These are phyloP conservation scores for Podila minutissima DNA, from an alignment of 192 early-diverging fungal genomes.

Conservation along the genomic window DNA sequence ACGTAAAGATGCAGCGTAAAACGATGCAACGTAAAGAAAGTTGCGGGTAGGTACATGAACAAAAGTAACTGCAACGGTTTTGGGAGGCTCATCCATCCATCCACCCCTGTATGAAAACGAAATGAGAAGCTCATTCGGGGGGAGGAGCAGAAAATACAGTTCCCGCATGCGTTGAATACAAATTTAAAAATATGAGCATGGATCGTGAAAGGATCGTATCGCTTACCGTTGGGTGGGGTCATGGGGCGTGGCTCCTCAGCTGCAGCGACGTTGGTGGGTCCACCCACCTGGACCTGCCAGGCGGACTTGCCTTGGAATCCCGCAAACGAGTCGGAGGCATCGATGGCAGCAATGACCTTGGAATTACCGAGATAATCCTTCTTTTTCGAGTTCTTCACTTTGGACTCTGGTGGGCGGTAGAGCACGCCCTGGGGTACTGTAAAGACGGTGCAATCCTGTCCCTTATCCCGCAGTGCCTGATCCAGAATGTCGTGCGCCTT, in stretches of 20 bases:
- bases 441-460: conserved; percentile 75
- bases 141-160: too few species aligned
- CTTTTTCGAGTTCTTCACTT: conserved; percentile 84
- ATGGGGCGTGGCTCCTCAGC: conserved; percentile 18
- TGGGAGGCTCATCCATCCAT: too few species aligned
- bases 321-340: conserved; percentile 64
- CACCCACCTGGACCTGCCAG: conserved; percentile 54
- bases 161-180: too few species aligned
- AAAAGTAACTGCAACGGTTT: too few species aligned
- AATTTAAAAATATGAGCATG: too few species aligned
- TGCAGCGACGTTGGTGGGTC: conserved; percentile 23
- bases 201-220: too few species aligned
- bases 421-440: conserved; percentile 80
- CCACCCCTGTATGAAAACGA: too few species aligned
- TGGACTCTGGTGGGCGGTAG: conserved; percentile 85
- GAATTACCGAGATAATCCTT: conserved; percentile 81
- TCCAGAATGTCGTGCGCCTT: conserved; percentile 78
- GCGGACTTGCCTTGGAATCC: conserved; percentile 68
- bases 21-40: too few species aligned
- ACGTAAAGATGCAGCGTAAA: too few species aligned
- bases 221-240: conserved; percentile 19
- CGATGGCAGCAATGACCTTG: conserved; percentile 84
- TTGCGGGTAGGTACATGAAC: too few species aligned
- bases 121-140: too few species aligned
- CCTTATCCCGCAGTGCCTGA: conserved; percentile 65